phyloP scores from a whole-genome alignment of 2,329 filamentous ascomycete species.

The Cylindrodendrum hubeiense region DNA sequence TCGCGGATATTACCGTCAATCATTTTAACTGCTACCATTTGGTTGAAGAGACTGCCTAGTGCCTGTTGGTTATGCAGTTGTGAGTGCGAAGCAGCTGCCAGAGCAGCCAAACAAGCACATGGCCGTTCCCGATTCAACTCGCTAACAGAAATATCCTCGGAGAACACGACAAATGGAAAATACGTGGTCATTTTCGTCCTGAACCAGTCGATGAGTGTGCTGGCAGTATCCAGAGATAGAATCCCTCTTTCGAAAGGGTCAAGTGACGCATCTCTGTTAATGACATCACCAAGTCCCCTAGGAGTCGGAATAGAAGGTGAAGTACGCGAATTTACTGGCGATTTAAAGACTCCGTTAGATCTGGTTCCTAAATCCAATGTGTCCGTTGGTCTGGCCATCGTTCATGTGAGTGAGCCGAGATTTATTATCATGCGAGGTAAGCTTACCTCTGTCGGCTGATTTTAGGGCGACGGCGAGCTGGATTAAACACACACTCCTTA shows the following conservation, averaged over 20 bases:
- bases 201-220: constrained; percentile 34
- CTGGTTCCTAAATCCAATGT: background rate
- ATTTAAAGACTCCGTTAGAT: constrained; percentile 18
- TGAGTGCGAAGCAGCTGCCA: constrained; percentile 38
- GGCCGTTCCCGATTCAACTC: constrained; percentile 38
- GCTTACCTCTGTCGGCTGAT: constrained; percentile 26
- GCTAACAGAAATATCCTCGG: constrained; percentile 15
- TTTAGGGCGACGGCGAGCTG: constrained; percentile 43
- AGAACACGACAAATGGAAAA: constrained; percentile 47
- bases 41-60: constrained; percentile 42
- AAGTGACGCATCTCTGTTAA: constrained; percentile 21
- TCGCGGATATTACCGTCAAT: constrained; percentile 34
- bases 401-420: background rate
- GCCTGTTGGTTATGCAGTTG: constrained; percentile 33
- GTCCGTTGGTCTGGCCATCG: background rate
- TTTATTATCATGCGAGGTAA: accelerated
- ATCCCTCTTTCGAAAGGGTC: constrained; percentile 39
- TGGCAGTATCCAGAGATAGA: constrained; percentile 29
- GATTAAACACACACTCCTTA: constrained; percentile 47
- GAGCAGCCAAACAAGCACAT: constrained; percentile 42
- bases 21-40: constrained; percentile 36
- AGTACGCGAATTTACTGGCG: constrained; percentile 11
- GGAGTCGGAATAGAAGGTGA: background rate
- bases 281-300: background rate
- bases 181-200: constrained; percentile 37